Evolutionary conservation across 2,329 filamentous ascomycete species (phyloP).

Genomic region (Calycina herbarum): DNA sequence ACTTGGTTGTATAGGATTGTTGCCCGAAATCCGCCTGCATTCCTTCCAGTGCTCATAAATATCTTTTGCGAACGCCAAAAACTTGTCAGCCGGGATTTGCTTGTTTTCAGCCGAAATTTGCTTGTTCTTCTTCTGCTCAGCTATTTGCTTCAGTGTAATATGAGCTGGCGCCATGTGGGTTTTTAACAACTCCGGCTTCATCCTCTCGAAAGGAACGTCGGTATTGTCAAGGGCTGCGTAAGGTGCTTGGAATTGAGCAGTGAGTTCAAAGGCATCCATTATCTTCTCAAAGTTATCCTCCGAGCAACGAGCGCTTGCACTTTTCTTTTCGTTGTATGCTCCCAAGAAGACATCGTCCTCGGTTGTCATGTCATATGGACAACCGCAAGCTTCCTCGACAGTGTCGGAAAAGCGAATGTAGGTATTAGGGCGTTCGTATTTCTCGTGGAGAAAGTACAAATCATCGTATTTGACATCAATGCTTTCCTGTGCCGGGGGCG

Average conservation of each 20-base stretch:
- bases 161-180: constrained; percentile 41
- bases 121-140: no score
- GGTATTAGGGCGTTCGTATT: constrained; percentile 80
- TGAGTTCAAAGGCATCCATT: constrained; percentile 94
- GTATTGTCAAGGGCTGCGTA: constrained; percentile 89
- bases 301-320: constrained; percentile 64
- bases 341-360: constrained; percentile 87
- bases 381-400: constrained; percentile 90
- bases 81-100: constrained; percentile 49
- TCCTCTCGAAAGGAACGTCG: constrained; percentile 73
- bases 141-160: no score
- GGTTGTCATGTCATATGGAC: constrained; percentile 89
- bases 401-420: constrained; percentile 99
- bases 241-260: constrained; percentile 77
- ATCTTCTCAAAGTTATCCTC: constrained; percentile 93
- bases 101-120: constrained; percentile 17
- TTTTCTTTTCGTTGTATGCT: constrained; percentile 76
- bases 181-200: constrained; percentile 53
- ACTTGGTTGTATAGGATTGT: constrained; percentile 70
- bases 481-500: constrained; percentile 63
- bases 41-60: constrained; percentile 90
- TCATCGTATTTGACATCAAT: constrained; percentile 77
- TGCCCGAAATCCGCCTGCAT: constrained; percentile 64
- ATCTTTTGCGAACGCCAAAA: constrained; percentile 63
- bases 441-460: constrained; percentile 66